phyloP scores from a whole-genome alignment of 2,329 filamentous ascomycete genomes.

The Penicillium fuscoglaucum region DNA sequence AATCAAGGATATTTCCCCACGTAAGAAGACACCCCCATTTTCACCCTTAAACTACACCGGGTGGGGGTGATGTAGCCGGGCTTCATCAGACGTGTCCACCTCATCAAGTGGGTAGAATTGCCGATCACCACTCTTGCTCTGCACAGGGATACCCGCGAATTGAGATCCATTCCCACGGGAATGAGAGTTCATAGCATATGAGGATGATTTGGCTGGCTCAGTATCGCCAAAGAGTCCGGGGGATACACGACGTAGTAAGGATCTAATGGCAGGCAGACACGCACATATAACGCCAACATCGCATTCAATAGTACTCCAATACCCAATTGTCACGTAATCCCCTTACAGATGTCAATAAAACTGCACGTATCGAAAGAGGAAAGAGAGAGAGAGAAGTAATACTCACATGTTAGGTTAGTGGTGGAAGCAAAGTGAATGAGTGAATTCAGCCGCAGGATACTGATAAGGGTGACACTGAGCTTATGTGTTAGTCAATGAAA shows the following conservation, averaged over 20 bases:
- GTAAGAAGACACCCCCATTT: not conserved
- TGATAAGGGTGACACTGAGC: conserved; percentile 47
- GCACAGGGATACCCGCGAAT: conserved; percentile 14
- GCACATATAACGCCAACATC: conserved; percentile 35
- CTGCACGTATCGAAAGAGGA: not conserved
- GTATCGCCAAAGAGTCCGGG: conserved; percentile 41
- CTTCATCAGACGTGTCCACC: conserved; percentile 22
- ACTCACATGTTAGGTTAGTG: conserved; percentile 41
- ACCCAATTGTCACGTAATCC: conserved; percentile 33
- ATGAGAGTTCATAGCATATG: conserved; percentile 16
- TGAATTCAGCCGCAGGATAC: conserved; percentile 46
- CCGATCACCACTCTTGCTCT: conserved; percentile 18
- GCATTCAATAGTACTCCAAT: conserved; percentile 36
- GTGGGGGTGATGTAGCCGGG: conserved; percentile 14
- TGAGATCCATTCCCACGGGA: conserved; percentile 16
- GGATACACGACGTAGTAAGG: conserved; percentile 40
- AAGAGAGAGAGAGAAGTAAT: too few species aligned
- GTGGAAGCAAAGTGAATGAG: conserved; percentile 47
- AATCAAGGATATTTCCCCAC: not conserved
- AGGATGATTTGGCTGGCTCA: conserved; percentile 10
- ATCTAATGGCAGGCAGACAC: conserved; percentile 37
- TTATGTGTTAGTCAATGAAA: not conserved
- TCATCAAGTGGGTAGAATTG: conserved; percentile 26
- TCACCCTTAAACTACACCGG: not conserved
- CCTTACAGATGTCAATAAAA: conserved; percentile 18